phyloP scores from a whole-genome alignment of 331 rosid genomes.

The Rhamnella rubrinervis region DNA sequence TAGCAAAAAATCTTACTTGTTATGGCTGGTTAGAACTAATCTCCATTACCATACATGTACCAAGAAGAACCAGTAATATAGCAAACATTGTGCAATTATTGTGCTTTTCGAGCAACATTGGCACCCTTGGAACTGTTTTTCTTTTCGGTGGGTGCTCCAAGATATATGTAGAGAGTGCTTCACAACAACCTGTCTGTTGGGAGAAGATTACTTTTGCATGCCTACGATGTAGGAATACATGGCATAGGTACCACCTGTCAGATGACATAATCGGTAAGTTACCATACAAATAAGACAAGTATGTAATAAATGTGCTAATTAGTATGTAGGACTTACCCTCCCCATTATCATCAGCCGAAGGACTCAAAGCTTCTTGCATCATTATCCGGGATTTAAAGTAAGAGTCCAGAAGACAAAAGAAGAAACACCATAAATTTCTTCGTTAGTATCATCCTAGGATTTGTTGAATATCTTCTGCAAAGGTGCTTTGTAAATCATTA shows the following conservation, averaged over 20 bases:
- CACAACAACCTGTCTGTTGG: slow-evolving; percentile 83
- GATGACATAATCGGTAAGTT: slow-evolving; percentile 23
- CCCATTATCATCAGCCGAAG: slow-evolving; percentile 98
- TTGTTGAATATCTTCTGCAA: slow-evolving; percentile 97
- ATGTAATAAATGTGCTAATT: background rate
- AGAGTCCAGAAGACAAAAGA: slow-evolving; percentile 99
- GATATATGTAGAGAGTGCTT: slow-evolving; percentile 83
- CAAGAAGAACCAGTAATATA: slow-evolving; percentile 95
- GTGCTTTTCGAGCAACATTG: slow-evolving; percentile 74
- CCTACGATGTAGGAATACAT: slow-evolving; percentile 90
- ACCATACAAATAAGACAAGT: slow-evolving; percentile 11
- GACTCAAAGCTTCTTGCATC: slow-evolving; percentile 70
- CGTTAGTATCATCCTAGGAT: slow-evolving; percentile 83
- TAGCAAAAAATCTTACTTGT: slow-evolving; percentile 55
- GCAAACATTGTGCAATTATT: slow-evolving; percentile 76
- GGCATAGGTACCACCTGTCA: slow-evolving; percentile 98
- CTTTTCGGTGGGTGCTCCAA: slow-evolving; percentile 73
- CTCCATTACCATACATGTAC: slow-evolving; percentile 99
- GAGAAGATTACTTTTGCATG: slow-evolving; percentile 91
- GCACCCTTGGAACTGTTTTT: slow-evolving; percentile 59
- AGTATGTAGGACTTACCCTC: slow-evolving; percentile 59
- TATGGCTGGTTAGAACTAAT: slow-evolving; percentile 92
- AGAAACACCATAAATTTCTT: slow-evolving; percentile 92
- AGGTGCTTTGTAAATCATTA: slow-evolving; percentile 90
- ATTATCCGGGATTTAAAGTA: no score